These are phyloP conservation scores for Aspergillus awamori DNA, from an alignment of 2,329 filamentous ascomycete species.

Conservation along the genomic window DNA sequence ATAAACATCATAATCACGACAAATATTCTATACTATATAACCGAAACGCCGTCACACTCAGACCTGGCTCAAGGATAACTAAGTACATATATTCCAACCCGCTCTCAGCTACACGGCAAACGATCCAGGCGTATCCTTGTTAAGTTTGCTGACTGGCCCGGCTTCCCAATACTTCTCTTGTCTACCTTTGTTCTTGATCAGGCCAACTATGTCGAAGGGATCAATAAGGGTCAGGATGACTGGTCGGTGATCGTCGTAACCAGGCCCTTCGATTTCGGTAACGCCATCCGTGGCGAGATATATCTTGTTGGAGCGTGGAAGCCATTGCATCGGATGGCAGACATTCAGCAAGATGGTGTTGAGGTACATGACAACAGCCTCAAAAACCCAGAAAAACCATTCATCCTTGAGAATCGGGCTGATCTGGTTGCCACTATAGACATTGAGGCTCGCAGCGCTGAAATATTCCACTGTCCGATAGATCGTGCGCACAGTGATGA, in stretches of 20 bases:
- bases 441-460: constrained; percentile 32
- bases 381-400: constrained; percentile 59
- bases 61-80: neutral
- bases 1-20: too few relatives aligned
- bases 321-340: constrained; percentile 54
- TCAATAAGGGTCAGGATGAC: constrained; percentile 49
- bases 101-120: neutral
- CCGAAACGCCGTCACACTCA: neutral
- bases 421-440: constrained; percentile 41
- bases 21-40: too few relatives aligned
- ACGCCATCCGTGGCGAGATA: constrained; percentile 56
- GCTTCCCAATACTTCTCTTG: constrained; percentile 46
- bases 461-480: constrained; percentile 58
- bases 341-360: constrained; percentile 57
- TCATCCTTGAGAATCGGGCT: constrained; percentile 47
- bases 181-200: constrained; percentile 40
- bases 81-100: neutral
- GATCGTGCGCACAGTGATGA: constrained; percentile 47
- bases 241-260: constrained; percentile 52
- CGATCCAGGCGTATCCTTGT: neutral
- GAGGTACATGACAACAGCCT: constrained; percentile 54
- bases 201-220: constrained; percentile 46
- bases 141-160: neutral
- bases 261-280: constrained; percentile 55
- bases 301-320: constrained; percentile 54